phyloP scores from a whole-genome alignment of 495 filamentous ascomycete genomes.

The Aspergillus heteromorphus region DNA sequence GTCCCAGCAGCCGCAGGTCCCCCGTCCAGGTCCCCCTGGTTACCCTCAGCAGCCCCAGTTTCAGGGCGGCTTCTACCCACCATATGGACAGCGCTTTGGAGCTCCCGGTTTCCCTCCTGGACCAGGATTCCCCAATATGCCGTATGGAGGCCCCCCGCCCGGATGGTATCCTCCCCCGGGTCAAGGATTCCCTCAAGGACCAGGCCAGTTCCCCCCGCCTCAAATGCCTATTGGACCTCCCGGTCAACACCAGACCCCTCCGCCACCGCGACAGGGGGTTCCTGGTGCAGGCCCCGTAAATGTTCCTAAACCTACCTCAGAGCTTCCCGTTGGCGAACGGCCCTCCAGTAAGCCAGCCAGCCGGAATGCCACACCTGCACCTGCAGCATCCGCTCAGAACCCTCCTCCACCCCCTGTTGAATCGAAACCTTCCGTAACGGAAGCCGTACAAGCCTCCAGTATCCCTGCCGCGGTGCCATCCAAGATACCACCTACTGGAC shows the following conservation, averaged over 20 bases:
- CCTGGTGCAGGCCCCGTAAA: slow-evolving; percentile 24
- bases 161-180: slow-evolving; percentile 76
- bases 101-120: slow-evolving; percentile 59
- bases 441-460: slow-evolving; percentile 48
- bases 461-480: slow-evolving; percentile 36
- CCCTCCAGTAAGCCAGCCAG: slow-evolving; percentile 30
- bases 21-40: slow-evolving; percentile 39
- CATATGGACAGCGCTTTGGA: slow-evolving; percentile 51
- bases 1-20: slow-evolving; percentile 38
- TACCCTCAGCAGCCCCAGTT: slow-evolving; percentile 50
- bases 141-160: slow-evolving; percentile 59
- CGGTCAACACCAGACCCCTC: slow-evolving; percentile 42
- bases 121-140: slow-evolving; percentile 55
- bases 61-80: slow-evolving; percentile 43
- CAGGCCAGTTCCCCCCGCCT: slow-evolving; percentile 51
- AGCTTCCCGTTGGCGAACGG: slow-evolving; percentile 39
- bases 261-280: slow-evolving; percentile 37
- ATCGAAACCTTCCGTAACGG: slow-evolving; percentile 56
- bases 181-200: slow-evolving; percentile 67
- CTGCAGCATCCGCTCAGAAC: slow-evolving; percentile 24
- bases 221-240: slow-evolving; percentile 50
- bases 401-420: slow-evolving; percentile 56
- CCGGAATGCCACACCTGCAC: slow-evolving; percentile 33
- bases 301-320: slow-evolving; percentile 33
- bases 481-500: slow-evolving; percentile 51